Evolutionary conservation across 331 rosid species (phyloP).

Genomic region (Rhamnella rubrinervis): DNA sequence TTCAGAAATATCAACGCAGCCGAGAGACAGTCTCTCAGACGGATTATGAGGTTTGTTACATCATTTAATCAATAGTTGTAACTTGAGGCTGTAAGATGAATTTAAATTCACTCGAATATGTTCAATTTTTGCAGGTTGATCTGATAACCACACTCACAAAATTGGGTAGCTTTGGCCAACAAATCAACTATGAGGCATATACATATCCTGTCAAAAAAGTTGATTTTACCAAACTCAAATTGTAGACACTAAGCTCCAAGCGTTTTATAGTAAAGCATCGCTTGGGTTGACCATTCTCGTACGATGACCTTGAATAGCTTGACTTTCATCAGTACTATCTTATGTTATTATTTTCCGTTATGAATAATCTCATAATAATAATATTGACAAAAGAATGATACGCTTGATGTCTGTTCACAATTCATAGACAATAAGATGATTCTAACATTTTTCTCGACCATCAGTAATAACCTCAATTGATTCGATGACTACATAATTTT

Average conservation of each 20-base stretch:
- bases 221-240: slow-evolving; percentile 74
- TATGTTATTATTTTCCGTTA: too few species aligned
- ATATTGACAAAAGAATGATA: too few species aligned
- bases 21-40: slow-evolving; percentile 91
- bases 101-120: background rate
- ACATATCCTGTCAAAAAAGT: slow-evolving; percentile 62
- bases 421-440: too few species aligned
- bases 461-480: too few species aligned
- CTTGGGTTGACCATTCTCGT: too few species aligned
- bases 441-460: too few species aligned
- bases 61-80: background rate
- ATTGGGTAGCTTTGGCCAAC: slow-evolving; percentile 75
- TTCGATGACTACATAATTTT: too few species aligned
- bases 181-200: slow-evolving; percentile 85
- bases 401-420: too few species aligned
- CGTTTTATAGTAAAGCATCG: too few species aligned
- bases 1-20: slow-evolving; percentile 86
- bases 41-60: slow-evolving; percentile 67
- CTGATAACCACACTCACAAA: slow-evolving; percentile 77
- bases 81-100: background rate
- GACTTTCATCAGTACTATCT: too few species aligned
- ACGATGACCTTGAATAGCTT: too few species aligned
- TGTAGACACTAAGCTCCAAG: slow-evolving; percentile 32
- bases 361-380: too few species aligned
- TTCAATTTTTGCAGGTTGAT: slow-evolving; percentile 64